Evolutionary conservation across 495 filamentous ascomycete species (phyloP).

Genomic region (Penicillium arizonense): DNA sequence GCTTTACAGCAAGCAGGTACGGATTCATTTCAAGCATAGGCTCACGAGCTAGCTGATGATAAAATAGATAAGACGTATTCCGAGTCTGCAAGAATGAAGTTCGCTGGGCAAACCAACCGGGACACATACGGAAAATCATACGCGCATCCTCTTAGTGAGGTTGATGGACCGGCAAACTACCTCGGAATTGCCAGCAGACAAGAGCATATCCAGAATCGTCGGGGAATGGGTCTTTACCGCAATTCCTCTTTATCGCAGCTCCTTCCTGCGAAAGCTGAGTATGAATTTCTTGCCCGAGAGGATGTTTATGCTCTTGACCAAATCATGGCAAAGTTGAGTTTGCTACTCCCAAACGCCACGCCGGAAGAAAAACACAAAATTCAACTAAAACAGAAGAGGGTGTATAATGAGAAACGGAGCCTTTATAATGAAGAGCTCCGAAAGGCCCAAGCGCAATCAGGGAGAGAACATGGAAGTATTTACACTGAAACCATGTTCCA

Average conservation of each 20-base stretch:
- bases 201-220: constrained; percentile 15
- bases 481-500: constrained; percentile 10
- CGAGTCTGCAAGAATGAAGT: constrained; percentile 12
- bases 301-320: constrained; percentile 5
- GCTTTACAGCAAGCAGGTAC: constrained; percentile 13
- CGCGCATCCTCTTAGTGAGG: constrained; percentile 11
- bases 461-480: neutral
- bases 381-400: neutral
- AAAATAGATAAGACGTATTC: constrained; percentile 7
- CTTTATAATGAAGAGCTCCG: constrained; percentile 1
- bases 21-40: neutral
- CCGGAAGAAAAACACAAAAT: neutral
- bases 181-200: constrained; percentile 8
- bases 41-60: neutral
- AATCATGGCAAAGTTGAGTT: neutral
- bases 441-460: neutral
- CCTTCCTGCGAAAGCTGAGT: constrained; percentile 11
- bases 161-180: constrained; percentile 10
- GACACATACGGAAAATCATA: constrained; percentile 10
- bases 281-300: constrained; percentile 8
- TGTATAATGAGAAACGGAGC: neutral
- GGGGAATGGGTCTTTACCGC: constrained; percentile 10
- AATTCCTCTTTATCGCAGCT: constrained; percentile 5
- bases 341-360: neutral
- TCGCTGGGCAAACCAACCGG: constrained; percentile 5